These are phyloP conservation scores for Knoxdaviesia capensis DNA, from an alignment of 2,329 filamentous ascomycete genomes.

Conservation along the genomic window DNA sequence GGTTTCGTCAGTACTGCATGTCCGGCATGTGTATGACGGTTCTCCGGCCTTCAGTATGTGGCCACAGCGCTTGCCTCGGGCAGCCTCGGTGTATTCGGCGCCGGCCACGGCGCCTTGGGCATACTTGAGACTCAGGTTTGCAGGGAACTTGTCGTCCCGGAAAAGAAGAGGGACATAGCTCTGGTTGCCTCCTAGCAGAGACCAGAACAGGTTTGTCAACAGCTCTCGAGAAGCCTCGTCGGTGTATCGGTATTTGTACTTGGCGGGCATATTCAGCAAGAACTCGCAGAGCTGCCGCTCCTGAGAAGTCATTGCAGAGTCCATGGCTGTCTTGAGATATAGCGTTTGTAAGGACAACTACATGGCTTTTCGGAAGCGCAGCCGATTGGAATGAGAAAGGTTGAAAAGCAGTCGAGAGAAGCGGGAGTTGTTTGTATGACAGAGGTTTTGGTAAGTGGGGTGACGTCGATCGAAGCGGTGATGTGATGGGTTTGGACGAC, in stretches of 20 bases:
- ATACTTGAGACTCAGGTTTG: slow-evolving; percentile 58
- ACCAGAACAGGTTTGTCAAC: slow-evolving; percentile 66
- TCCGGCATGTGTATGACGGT: slow-evolving; percentile 84
- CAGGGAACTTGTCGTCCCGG: slow-evolving; percentile 46
- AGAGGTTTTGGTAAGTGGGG: no score
- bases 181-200: slow-evolving; percentile 54
- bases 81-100: slow-evolving; percentile 82
- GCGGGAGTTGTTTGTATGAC: neutral
- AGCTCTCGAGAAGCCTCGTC: slow-evolving; percentile 52
- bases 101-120: slow-evolving; percentile 88
- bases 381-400: no score
- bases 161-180: slow-evolving; percentile 69
- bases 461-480: no score
- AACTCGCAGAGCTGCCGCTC: slow-evolving; percentile 73
- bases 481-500: no score
- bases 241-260: slow-evolving; percentile 57
- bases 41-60: slow-evolving; percentile 95
- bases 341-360: no score
- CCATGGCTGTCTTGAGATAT: no score
- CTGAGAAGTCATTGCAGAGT: slow-evolving; percentile 24
- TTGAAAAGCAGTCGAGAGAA: neutral
- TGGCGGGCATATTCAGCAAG: slow-evolving; percentile 56
- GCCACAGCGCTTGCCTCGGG: slow-evolving; percentile 81
- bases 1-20: slow-evolving; percentile 84
- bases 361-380: no score